Evolutionary conservation across 2,329 filamentous ascomycete genomes (phyloP).

Genomic region (Epichloe typhina): DNA sequence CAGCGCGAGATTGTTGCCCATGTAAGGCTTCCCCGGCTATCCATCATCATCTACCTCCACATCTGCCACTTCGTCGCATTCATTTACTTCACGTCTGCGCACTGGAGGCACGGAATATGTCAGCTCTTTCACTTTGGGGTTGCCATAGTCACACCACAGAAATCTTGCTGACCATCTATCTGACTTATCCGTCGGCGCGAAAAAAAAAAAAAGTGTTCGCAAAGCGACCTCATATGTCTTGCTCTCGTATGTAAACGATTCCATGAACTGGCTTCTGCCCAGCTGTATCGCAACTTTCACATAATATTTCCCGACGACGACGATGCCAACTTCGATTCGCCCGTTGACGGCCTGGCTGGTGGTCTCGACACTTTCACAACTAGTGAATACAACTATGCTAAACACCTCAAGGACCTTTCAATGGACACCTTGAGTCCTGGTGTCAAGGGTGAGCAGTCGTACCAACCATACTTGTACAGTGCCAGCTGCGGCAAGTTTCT

Average conservation of each 20-base stretch:
- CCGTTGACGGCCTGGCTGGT: constrained; percentile 43
- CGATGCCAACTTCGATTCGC: constrained; percentile 34
- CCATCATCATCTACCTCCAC: not conserved
- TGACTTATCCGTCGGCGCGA: not conserved
- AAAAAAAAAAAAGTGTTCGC: constrained; percentile 28
- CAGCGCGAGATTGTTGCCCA: constrained; percentile 35
- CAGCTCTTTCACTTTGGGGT: no score
- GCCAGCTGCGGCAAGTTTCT: constrained; percentile 50
- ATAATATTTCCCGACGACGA: constrained; percentile 50
- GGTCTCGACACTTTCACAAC: constrained; percentile 49
- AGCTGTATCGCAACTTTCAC: constrained; percentile 46
- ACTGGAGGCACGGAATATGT: no score
- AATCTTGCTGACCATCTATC: not conserved
- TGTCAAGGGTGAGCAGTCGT: constrained; percentile 37
- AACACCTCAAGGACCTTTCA: constrained; percentile 40
- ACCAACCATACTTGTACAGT: constrained; percentile 40
- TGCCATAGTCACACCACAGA: no score
- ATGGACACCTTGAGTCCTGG: constrained; percentile 43
- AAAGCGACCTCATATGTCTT: constrained; percentile 41
- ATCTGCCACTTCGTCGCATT: not conserved
- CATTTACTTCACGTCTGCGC: no score
- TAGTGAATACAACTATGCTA: constrained; percentile 50
- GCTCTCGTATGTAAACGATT: constrained; percentile 45
- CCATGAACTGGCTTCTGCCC: constrained; percentile 41
- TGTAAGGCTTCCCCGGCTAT: constrained; percentile 18